phyloP scores from a whole-genome alignment of 768 basidiomycete genomes.

The Rhizopogon rudus region DNA sequence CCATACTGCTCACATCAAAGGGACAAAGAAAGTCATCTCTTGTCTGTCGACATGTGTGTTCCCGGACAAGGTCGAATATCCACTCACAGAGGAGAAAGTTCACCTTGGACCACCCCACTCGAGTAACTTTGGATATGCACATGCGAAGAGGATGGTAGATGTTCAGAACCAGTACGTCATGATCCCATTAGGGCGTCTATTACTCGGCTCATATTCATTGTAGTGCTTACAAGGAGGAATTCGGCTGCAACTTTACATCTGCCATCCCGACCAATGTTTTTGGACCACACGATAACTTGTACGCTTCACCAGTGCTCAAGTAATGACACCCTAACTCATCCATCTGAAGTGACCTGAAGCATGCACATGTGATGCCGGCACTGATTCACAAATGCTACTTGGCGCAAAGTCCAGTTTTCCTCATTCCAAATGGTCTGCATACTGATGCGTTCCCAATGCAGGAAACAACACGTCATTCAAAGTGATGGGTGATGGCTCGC shows the following conservation, averaged over 20 bases:
- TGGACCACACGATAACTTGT: slow-evolving; percentile 94
- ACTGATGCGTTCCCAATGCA: slow-evolving; percentile 32
- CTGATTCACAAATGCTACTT: slow-evolving; percentile 91
- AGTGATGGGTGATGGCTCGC: slow-evolving; percentile 87
- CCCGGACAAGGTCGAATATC: slow-evolving; percentile 92
- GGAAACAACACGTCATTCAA: slow-evolving; percentile 76
- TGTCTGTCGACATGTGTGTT: slow-evolving; percentile 98
- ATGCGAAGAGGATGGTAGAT: slow-evolving; percentile 94
- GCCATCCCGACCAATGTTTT: slow-evolving; percentile 99
- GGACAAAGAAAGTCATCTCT: slow-evolving; percentile 78
- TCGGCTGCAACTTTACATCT: slow-evolving; percentile 91
- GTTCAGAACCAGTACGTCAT: slow-evolving; percentile 82
- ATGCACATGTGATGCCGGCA: slow-evolving; percentile 92
- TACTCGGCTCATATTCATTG: background rate
- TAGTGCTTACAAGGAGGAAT: slow-evolving; percentile 95
- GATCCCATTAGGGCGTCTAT: background rate
- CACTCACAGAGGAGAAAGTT: slow-evolving; percentile 89
- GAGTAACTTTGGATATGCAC: slow-evolving; percentile 95
- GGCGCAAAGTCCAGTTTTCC: slow-evolving; percentile 62
- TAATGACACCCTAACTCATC: slow-evolving; percentile 3
- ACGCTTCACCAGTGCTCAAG: slow-evolving; percentile 12
- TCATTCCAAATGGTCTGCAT: background rate
- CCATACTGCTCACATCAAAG: slow-evolving; percentile 61
- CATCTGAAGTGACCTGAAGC: slow-evolving; percentile 69
- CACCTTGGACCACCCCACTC: slow-evolving; percentile 90